These are phyloP conservation scores for Trichoderma koningii DNA, from an alignment of 2,329 filamentous ascomycete species.

Conservation along the genomic window DNA sequence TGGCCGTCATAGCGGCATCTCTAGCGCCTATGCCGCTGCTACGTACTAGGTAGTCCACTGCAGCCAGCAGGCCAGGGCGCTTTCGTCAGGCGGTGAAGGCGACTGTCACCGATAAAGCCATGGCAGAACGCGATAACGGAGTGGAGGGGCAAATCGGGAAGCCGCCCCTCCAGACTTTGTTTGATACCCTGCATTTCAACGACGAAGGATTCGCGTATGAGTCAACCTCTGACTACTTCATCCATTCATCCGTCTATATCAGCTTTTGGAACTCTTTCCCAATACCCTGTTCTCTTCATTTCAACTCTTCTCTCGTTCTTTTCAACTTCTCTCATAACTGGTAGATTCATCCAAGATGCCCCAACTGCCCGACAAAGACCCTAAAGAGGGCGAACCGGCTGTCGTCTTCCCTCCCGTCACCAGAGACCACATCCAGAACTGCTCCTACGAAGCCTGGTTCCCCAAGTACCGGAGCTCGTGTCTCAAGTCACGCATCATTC, in stretches of 20 bases:
- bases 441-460: conserved; percentile 93
- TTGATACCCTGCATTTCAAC: conserved; percentile 17
- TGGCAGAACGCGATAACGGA: conserved; percentile 36
- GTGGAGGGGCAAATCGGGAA: conserved; percentile 31
- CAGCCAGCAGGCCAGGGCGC: not conserved
- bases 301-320: too few relatives aligned
- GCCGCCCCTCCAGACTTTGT: not conserved
- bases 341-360: conserved; percentile 38
- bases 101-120: conserved; percentile 19
- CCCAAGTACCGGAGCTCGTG: conserved; percentile 78
- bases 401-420: conserved; percentile 80
- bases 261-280: not conserved
- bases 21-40: not conserved
- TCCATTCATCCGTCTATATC: not conserved
- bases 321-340: not conserved
- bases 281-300: not conserved
- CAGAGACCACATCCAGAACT: conserved; percentile 86
- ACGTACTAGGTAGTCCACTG: too few relatives aligned
- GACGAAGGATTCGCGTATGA: conserved; percentile 6
- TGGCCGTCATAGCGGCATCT: conserved; percentile 11
- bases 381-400: conserved; percentile 31
- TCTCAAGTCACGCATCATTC: conserved; percentile 83
- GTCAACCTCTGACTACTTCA: conserved; percentile 10
- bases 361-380: conserved; percentile 36
- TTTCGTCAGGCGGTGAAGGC: conserved; percentile 13